phyloP scores from a whole-genome alignment of 2,329 filamentous ascomycete species.

The Drechslerella stenobrocha region DNA sequence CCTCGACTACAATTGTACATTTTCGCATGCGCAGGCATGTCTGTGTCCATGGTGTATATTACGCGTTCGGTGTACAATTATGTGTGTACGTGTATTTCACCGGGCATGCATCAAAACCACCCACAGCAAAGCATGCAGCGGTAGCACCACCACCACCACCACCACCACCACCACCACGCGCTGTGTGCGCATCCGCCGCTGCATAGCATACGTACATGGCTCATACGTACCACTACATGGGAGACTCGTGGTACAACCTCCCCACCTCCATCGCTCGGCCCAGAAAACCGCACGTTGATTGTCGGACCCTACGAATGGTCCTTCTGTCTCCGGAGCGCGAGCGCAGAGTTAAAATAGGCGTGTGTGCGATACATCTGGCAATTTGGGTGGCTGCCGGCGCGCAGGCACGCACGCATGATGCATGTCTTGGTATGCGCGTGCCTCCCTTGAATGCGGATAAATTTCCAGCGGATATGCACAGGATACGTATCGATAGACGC shows the following conservation, averaged over 20 bases:
- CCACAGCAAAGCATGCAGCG: no score
- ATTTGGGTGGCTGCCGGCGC: background rate
- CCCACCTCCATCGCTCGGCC: no score
- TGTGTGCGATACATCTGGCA: no score
- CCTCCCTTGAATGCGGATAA: background rate
- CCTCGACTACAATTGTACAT: constrained; percentile 1
- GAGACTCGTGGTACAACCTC: no score
- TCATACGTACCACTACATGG: no score
- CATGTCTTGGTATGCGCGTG: constrained; percentile 1
- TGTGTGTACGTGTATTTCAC: background rate
- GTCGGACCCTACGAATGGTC: background rate
- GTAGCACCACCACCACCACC: no score
- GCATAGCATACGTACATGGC: no score
- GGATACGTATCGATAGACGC: no score
- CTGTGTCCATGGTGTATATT: background rate
- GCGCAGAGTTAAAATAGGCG: background rate
- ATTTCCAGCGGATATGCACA: no score
- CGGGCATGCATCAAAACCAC: background rate
- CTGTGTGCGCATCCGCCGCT: no score
- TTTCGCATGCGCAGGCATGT: constrained; percentile 3
- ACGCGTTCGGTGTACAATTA: background rate
- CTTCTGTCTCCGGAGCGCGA: background rate
- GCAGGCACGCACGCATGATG: background rate
- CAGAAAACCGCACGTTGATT: background rate
- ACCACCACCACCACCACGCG: no score